Conservation (phyloP, 495 filamentous ascomycete species). For the Tetracladium setigerum region DNA sequence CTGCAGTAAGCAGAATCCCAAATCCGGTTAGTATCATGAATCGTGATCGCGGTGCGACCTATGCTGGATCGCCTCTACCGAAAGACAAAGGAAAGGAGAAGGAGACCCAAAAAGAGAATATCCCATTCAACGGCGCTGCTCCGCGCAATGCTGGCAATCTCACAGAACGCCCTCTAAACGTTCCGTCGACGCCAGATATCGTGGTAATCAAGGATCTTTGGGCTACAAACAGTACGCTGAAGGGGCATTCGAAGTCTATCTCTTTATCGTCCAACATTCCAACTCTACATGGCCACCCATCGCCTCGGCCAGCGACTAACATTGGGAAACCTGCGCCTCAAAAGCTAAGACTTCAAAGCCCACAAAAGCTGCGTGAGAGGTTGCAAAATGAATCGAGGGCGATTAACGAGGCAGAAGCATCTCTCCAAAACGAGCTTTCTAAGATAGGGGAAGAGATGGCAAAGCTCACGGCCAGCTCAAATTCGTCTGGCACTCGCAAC, state of each 20-base stretch:
- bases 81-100: too few relatives aligned
- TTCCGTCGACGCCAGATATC: constrained; percentile 17
- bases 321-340: constrained; percentile 26
- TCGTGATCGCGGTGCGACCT: constrained; percentile 6
- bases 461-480: constrained; percentile 40
- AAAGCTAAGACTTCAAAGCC: constrained; percentile 80
- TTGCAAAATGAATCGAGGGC: constrained; percentile 72
- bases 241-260: constrained; percentile 13
- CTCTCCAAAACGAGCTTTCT: constrained; percentile 66
- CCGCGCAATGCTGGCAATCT: constrained; percentile 16
- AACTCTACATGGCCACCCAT: constrained; percentile 6
- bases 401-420: constrained; percentile 58
- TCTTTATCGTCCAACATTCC: constrained; percentile 22
- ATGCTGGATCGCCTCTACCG: constrained; percentile 14
- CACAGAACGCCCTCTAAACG: constrained; percentile 18
- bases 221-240: neutral
- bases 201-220: constrained; percentile 13
- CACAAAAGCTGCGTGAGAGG: constrained; percentile 88
- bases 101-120: constrained; percentile 15
- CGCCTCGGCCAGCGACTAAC: constrained; percentile 26
- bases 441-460: constrained; percentile 80
- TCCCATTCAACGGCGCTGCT: neutral
- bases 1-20: constrained; percentile 24
- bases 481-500: neutral
- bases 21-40: constrained; percentile 16